Evolutionary conservation across 1,284 basidiomycete species (phyloP).

Genomic region (Ceratobasidium sp.): DNA sequence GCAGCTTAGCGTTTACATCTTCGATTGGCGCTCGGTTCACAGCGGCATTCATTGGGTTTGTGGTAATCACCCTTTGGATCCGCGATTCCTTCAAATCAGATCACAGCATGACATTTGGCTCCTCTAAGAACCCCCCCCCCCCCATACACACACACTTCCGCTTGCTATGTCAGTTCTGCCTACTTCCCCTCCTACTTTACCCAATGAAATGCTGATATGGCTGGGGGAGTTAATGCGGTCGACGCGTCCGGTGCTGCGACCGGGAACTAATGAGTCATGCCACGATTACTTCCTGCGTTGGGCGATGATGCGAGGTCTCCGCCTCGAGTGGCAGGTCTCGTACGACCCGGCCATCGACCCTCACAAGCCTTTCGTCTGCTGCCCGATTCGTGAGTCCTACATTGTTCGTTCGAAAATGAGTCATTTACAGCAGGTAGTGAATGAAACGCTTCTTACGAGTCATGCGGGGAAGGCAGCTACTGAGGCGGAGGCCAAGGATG

Average conservation of each 20-base stretch:
- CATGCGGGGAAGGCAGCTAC: not conserved
- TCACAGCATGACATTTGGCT: too few relatives aligned
- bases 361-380: not conserved
- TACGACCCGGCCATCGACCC: not conserved
- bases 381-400: slow-evolving; percentile 1
- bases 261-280: not conserved
- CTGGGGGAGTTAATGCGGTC: not conserved
- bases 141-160: too few relatives aligned
- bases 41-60: too few relatives aligned
- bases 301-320: not conserved
- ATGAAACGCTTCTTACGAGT: not conserved
- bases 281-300: slow-evolving; percentile 26
- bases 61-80: too few relatives aligned
- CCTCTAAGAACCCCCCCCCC: too few relatives aligned
- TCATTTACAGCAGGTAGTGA: not conserved
- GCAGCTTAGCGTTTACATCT: too few relatives aligned
- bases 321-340: not conserved
- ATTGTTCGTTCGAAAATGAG: too few relatives aligned
- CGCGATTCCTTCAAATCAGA: too few relatives aligned
- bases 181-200: not conserved
- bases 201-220: not conserved
- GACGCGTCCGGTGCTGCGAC: not conserved
- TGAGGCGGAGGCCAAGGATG: not conserved
- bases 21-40: too few relatives aligned
- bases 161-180: not conserved